Evolutionary conservation across 2,329 filamentous ascomycete species (phyloP).

Genomic region (Verticillium nubilum): DNA sequence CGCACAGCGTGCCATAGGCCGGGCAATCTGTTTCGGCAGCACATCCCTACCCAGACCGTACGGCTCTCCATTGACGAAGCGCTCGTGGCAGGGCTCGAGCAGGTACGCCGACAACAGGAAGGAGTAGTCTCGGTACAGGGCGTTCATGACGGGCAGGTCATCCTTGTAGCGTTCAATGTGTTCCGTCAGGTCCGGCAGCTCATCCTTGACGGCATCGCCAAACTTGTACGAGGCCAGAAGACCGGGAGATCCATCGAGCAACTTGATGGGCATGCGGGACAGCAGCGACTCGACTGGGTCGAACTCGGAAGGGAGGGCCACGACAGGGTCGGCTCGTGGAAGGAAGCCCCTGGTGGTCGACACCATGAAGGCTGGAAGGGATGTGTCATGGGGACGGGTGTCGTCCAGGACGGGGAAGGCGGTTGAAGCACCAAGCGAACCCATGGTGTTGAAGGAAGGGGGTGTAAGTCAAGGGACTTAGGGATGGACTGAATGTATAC

Average conservation of each 20-base stretch:
- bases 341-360: conserved; percentile 71
- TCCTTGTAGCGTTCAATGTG: conserved; percentile 66
- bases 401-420: conserved; percentile 59
- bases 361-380: conserved; percentile 72
- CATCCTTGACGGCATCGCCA: conserved; percentile 66
- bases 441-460: conserved; percentile 26
- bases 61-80: conserved; percentile 60
- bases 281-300: conserved; percentile 66
- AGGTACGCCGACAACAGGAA: conserved; percentile 87
- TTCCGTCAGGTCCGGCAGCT: conserved; percentile 70
- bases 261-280: conserved; percentile 74
- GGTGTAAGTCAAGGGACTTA: background rate
- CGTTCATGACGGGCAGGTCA: conserved; percentile 76
- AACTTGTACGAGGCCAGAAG: conserved; percentile 70
- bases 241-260: conserved; percentile 65
- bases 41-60: conserved; percentile 75
- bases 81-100: conserved; percentile 84
- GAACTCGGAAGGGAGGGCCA: conserved; percentile 67
- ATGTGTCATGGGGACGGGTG: conserved; percentile 54
- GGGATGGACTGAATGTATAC: background rate
- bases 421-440: conserved; percentile 27
- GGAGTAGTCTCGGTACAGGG: conserved; percentile 85
- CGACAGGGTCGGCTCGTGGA: conserved; percentile 58
- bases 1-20: conserved; percentile 77
- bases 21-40: conserved; percentile 69